Evolutionary conservation across 2,329 filamentous ascomycete genomes (phyloP), one percentile per base, ranked within the genome.

Genomic region (Ascochyta rabiei): DNA sequence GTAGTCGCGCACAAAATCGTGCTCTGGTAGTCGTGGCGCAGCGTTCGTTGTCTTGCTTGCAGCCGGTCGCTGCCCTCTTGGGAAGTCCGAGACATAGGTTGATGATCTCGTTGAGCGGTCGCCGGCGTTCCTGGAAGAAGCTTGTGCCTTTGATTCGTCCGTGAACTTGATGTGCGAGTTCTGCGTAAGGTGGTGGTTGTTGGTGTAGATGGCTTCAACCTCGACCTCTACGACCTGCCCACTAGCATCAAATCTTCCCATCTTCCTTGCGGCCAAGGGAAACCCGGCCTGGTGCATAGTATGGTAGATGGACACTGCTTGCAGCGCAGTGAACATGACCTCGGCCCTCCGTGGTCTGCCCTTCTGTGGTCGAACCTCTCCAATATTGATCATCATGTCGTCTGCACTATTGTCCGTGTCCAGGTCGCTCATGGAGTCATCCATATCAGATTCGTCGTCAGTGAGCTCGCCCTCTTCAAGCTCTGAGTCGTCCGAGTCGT

Each of bases 351-450:
- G 33, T 9, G 35, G 31, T 19, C 42, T 34, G 19, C 49, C 35
- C 26, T 53, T 46, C 15, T 48, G 33, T 8, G 44, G 46, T 8
- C 51, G 53, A 23, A 48, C 51, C 39, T 57, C 57, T 19, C 64
- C 50, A 4, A 68, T 56, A 23, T 68, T 68, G 57, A 67, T 68
- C 44, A 60, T 61, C 48, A 68, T 65, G 10, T 66, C 65, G 26
- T 51, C 54, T 9, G 42, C 48, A 24, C 40, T 53, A 28, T 63
- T 34, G 24, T 59, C 40, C 41, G 60, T 57, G 24, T 63, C 64
- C 15, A 56, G 28, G 18, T 61, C 59, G 39, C 44, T 53, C 26
- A 51, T 45, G 13, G 48, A 45, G 10, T 52, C 48, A 28, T 49
- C 48, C 45, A 42, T 46, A 30, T 55, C 51, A 13, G 45, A 48